Evolutionary conservation across 257 asterid species (phyloP), one percentile per base, ranked within the genome.

Genomic region (Solanum boliviense): DNA sequence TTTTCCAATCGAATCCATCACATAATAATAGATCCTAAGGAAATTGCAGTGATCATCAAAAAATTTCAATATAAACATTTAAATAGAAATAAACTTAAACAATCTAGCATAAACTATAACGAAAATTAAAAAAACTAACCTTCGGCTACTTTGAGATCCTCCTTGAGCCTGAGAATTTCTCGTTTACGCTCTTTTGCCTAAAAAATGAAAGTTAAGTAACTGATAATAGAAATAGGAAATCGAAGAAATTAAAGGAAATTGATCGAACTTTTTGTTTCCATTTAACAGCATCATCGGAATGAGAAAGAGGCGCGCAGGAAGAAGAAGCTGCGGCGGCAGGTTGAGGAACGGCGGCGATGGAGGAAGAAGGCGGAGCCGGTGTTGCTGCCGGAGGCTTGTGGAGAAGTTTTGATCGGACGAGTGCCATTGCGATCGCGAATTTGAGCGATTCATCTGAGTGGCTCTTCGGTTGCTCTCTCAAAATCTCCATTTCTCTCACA

Each of bases 161-260:
- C 98, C 89, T 89, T 94, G 25, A 97, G 98, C 88, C 93, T 93
- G 41, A 92, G 83, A 91, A 97, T 95, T 86, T 95, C 98, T 84
- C 86, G 91, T 90, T 97, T 95, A 74, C 98, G 94, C 90, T 94
- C 94, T 88, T 94, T 95, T 38, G 98, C 98, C 99, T 97, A 62
- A 89, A 15, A 73, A 67, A 58, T 60, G 23, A 39, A 83, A 31
- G 12, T 13, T 71, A 7, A 71, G 5, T 15, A 23, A 60, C 31
- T 56, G 3, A 85, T 72, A 82, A 1, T 76, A 23, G 48, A 38
- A 65, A 21, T 38, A 9, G 3, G 1, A 85, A 23, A 67, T 0
- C 39, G 58, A 46, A 38, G 58, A 10, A 72, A 44, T 32, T 73
- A 31, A 27, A 79, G 68, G 48, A 35, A 31, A 79, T 15, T 3